phyloP scores from a whole-genome alignment of 1,284 basidiomycete genomes.

The Abortiporus biennis region DNA sequence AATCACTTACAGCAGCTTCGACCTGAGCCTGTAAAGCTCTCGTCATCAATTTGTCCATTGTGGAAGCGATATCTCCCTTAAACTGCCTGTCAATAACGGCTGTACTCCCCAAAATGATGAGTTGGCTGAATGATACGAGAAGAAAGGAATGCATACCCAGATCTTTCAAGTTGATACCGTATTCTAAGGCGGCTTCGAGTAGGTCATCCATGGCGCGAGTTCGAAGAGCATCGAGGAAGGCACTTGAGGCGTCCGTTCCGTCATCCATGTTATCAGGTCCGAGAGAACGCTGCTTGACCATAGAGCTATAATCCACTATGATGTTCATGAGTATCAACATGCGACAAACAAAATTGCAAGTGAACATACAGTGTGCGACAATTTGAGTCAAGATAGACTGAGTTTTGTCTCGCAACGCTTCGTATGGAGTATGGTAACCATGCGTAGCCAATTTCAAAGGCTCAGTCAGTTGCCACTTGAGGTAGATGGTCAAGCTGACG shows the following conservation, averaged over 20 bases:
- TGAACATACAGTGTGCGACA: constrained; percentile 58
- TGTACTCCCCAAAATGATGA: constrained; percentile 22
- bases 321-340: not conserved
- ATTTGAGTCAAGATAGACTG: constrained; percentile 81
- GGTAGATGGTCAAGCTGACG: constrained; percentile 73
- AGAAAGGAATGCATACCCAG: constrained; percentile 38
- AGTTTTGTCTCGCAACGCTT: constrained; percentile 74
- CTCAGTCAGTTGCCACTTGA: constrained; percentile 76
- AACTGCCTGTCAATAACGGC: constrained; percentile 81
- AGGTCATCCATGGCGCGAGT: constrained; percentile 81
- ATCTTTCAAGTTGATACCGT: constrained; percentile 74
- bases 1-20: too few species aligned
- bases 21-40: constrained; percentile 75
- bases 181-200: constrained; percentile 70
- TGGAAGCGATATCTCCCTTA: constrained; percentile 74
- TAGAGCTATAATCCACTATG: constrained; percentile 47
- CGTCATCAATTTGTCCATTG: constrained; percentile 80
- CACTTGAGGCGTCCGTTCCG: constrained; percentile 58
- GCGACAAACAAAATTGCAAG: constrained; percentile 17
- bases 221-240: constrained; percentile 73
- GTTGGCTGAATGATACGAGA: not conserved
- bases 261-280: constrained; percentile 71
- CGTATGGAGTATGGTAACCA: constrained; percentile 77
- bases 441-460: constrained; percentile 57
- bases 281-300: constrained; percentile 75